Base-by-base conservation (phyloP, 208 protist genomes). In the Vickermania spadyakhi region DNA sequence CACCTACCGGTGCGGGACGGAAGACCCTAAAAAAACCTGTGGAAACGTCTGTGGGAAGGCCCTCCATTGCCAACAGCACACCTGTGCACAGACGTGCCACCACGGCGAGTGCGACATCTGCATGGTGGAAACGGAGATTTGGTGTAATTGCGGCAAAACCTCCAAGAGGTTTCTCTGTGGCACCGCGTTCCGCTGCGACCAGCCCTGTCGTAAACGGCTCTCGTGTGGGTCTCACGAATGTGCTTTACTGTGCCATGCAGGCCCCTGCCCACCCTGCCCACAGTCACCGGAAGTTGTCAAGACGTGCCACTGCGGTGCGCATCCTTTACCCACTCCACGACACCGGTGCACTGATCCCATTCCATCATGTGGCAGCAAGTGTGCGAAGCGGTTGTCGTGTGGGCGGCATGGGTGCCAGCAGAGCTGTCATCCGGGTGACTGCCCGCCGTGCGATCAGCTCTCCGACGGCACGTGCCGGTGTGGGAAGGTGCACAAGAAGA, bases 341-440 rank as follows among this genome's bases (percentile, higher is more conserved):
- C 7, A 25, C 5, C 13, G 5, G 21, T 60, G 56, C 45, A 21
- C 45, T 55, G 56, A 60, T 55, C 56, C 56, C 7, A 29, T 60
- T 60, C 56, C 56, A 29, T 25, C 29, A 29, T 60, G 56, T 42
- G 5, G 11, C 7, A 28, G 27, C 14, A 5, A 7, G 11, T 60
- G 56, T 21, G 22, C 13, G 5, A 60, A 60, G 22, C 7, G n/a
- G 25, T 29, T 60, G 23, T 28, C 56, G 5, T 60, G 51, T 22
- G 51, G 51, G 5, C 51, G 51, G 13, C 51, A 55, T 22, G n/a
- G 7, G 14, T 55, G 51, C 23, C 7, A 7, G 25, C 18, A 55
- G 13, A 11, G 14, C 5, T 55, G 51, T 21, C 51, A 55, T 22
- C 14, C 51, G 5, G 51, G 51, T 23, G 14, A n/a, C 7, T 55